phyloP scores from a whole-genome alignment of 2,329 filamentous ascomycete species.

The Fusarium staphyleae region DNA sequence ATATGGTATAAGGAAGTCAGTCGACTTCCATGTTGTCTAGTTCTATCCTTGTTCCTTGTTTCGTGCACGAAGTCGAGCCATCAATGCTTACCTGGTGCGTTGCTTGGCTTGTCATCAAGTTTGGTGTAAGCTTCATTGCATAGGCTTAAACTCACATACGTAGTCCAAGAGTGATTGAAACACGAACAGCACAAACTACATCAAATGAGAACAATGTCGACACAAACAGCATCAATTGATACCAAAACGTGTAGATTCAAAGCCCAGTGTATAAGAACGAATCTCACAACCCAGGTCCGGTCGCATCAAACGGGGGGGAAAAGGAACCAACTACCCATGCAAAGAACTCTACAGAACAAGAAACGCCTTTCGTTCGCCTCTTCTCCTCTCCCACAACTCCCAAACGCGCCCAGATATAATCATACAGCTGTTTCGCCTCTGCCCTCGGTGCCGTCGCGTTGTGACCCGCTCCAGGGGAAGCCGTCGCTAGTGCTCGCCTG shows the following conservation, averaged over 20 bases:
- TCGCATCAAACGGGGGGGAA: conserved; percentile 1
- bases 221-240: conserved; percentile 1
- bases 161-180: no score
- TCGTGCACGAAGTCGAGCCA: no score
- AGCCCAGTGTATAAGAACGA: conserved; percentile 1
- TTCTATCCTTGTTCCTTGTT: no score
- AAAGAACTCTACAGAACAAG: conserved; percentile 18
- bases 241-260: conserved; percentile 15
- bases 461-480: conserved; percentile 18
- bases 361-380: conserved; percentile 32
- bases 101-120: no score
- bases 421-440: conserved; percentile 46
- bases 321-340: conserved; percentile 17
- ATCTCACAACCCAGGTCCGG: conserved; percentile 6
- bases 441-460: conserved; percentile 31
- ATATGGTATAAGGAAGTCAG: background rate
- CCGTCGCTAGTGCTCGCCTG: conserved; percentile 34
- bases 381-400: conserved; percentile 19
- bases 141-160: no score
- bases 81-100: no score
- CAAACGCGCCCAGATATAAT: conserved; percentile 30
- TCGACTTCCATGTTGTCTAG: no score
- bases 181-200: no score
- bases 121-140: no score
- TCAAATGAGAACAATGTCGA: no score